A percentile compares a stretch with the other conserved stretches of the same genome.
Evolutionary conservation across 495 filamentous ascomycete genomes (phyloP).

Genomic region (Tuber indicum): DNA sequence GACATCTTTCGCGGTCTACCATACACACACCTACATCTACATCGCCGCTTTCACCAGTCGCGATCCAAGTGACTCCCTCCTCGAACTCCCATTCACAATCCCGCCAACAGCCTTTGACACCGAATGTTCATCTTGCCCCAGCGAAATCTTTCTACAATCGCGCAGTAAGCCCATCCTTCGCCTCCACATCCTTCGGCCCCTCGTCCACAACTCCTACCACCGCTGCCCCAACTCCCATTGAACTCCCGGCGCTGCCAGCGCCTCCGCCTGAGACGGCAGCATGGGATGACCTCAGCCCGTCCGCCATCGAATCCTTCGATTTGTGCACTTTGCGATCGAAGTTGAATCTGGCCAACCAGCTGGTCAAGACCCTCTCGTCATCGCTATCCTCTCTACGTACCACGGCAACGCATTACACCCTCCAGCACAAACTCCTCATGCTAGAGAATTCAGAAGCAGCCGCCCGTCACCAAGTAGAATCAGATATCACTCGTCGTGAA

Average conservation of each 20-base stretch:
- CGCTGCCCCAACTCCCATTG: conserved; percentile 17
- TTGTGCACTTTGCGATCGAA: conserved; percentile 36
- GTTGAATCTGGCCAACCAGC: conserved; percentile 39
- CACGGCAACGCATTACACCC: conserved; percentile 73
- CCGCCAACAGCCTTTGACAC: conserved; percentile 15
- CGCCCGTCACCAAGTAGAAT: conserved; percentile 84
- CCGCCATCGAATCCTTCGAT: conserved; percentile 34
- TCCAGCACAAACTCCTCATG: conserved; percentile 79
- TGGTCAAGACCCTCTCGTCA: conserved; percentile 35
- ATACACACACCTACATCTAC: conserved; percentile 24
- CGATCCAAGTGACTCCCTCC: conserved; percentile 24
- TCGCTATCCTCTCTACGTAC: conserved; percentile 31
- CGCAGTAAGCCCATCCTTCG: conserved; percentile 13
- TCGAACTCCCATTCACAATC: conserved; percentile 4
- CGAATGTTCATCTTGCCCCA: conserved; percentile 21
- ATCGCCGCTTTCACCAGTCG: conserved; percentile 20
- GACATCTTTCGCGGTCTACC: conserved; percentile 10
- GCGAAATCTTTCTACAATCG: conserved; percentile 14
- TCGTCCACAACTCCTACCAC: conserved; percentile 27
- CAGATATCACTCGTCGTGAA: conserved; percentile 84
- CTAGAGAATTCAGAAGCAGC: conserved; percentile 81
- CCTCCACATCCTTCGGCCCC: conserved; percentile 23
- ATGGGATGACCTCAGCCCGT: conserved; percentile 35
- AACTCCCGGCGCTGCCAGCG: conserved; percentile 21
- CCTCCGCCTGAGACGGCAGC: conserved; percentile 17